These are phyloP conservation scores for Yamadazyma atmosphaerica DNA, from an alignment of 1,139 yeast species.

Conservation along the genomic window DNA sequence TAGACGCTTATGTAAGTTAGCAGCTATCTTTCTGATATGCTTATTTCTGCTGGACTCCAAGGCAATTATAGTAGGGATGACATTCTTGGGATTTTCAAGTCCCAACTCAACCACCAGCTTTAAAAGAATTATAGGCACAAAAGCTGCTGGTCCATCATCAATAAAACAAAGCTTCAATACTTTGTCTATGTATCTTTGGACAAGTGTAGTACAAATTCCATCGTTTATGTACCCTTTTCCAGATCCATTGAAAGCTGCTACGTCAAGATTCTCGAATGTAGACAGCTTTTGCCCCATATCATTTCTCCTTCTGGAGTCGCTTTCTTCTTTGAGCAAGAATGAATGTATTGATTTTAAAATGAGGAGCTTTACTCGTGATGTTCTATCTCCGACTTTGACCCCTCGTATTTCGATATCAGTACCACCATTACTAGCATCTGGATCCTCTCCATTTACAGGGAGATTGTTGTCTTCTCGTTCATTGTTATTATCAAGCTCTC, in stretches of 20 bases:
- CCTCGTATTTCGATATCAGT: neutral
- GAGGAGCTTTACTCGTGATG: conserved; percentile 32
- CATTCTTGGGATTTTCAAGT: conserved; percentile 69
- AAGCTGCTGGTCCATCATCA: conserved; percentile 44
- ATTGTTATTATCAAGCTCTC: conserved; percentile 37
- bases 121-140: conserved; percentile 53
- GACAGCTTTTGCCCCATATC: conserved; percentile 35
- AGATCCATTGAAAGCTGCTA: conserved; percentile 56
- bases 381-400: neutral
- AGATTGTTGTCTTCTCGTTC: neutral
- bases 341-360: conserved; percentile 56
- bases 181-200: conserved; percentile 56
- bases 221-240: conserved; percentile 51
- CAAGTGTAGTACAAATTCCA: conserved; percentile 71
- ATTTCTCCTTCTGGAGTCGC: conserved; percentile 36
- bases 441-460: neutral
- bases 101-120: conserved; percentile 61
- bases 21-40: conserved; percentile 49
- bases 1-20: conserved; percentile 52
- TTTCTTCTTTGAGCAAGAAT: conserved; percentile 56
- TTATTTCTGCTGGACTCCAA: conserved; percentile 55
- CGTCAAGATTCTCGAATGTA: conserved; percentile 33
- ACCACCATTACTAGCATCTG: neutral
- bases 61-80: conserved; percentile 71
- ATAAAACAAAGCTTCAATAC: conserved; percentile 51